Conservation (phyloP, 1,139 yeast species). For the Nakaseomyces uthaithaninus region DNA sequence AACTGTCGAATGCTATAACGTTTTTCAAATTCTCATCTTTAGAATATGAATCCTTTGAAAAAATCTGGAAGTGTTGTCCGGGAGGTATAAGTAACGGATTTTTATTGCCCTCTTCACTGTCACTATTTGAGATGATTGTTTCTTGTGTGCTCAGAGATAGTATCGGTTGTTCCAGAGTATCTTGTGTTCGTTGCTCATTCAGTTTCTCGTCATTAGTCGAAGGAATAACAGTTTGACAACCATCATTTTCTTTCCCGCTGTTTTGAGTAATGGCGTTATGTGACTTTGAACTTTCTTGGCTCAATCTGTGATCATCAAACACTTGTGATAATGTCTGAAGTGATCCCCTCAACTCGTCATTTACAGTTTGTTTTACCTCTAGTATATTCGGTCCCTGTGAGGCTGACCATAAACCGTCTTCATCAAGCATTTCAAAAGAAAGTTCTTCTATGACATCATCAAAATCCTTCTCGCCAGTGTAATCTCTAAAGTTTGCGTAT, state of each 20-base stretch:
- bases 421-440: neutral
- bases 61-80: no score
- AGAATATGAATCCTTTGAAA: no score
- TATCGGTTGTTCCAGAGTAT: neutral
- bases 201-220: no score
- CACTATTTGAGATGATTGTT: neutral
- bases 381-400: neutral
- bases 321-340: slow-evolving; percentile 2
- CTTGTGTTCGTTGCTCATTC: neutral
- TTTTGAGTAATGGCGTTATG: no score
- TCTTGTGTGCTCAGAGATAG: neutral
- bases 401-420: neutral
- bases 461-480: neutral
- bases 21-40: no score
- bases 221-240: no score
- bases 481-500: neutral
- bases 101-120: neutral
- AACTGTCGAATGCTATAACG: no score
- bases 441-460: neutral
- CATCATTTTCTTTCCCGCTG: no score
- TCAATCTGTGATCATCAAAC: neutral
- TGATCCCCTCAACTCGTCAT: neutral
- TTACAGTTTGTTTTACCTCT: no score
- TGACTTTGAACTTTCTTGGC: no score
- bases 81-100: neutral